Percentiles rank a stretch among this genome's conserved stretches.
Conservation (phyloP, 495 filamentous ascomycete species). For the Arthonia radiata region DNA sequence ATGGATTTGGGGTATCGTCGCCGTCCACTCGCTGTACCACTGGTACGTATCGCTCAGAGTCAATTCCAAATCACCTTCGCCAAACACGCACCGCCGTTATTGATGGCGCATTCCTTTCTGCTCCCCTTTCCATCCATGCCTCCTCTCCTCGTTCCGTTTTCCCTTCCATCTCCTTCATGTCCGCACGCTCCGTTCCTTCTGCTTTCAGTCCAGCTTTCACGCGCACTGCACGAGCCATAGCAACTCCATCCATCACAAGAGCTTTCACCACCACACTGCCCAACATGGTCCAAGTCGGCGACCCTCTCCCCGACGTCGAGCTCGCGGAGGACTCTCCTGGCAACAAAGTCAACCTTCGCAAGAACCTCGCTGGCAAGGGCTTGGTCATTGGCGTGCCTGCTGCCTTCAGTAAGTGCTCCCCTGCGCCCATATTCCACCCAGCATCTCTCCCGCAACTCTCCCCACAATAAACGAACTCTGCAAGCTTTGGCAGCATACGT, state of each 20-base stretch:
- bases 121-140: too few species aligned
- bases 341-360: conserved; percentile 66
- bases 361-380: conserved; percentile 45
- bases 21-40: too few species aligned
- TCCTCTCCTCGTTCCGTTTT: too few species aligned
- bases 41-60: too few species aligned
- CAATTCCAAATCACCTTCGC: too few species aligned
- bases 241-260: conserved; percentile 6
- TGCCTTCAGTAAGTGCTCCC: conserved; percentile 41
- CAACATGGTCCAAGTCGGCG: conserved; percentile 30
- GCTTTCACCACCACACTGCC: conserved; percentile 28
- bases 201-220: too few species aligned
- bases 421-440: conserved; percentile 1
- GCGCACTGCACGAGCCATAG: too few species aligned
- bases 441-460: not conserved
- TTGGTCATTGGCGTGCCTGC: conserved; percentile 79
- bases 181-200: too few species aligned
- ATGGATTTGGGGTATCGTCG: too few species aligned
- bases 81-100: too few species aligned
- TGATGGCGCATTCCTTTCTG: too few species aligned
- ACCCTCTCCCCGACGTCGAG: conserved; percentile 33
- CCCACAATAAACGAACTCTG: conserved; percentile 2
- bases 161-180: too few species aligned
- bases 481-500: not conserved
- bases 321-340: conserved; percentile 41